Evolutionary conservation across 345 rosid genomes (phyloP), one percentile per base, ranked within the genome.

Genomic region (Linum lewisii): DNA sequence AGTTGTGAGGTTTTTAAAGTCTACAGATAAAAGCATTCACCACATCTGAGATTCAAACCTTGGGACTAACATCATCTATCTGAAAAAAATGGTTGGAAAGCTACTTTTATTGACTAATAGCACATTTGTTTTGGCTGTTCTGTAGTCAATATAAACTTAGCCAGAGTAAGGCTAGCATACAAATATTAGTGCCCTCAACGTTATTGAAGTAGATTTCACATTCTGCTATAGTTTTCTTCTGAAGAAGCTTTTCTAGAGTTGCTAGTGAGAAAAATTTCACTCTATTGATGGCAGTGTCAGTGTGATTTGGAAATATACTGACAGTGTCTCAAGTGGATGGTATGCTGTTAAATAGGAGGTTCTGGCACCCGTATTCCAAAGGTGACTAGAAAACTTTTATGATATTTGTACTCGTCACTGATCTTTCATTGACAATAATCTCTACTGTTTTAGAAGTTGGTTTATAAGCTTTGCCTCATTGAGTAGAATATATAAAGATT

Each of bases 1-100:
- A 68, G 74, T 64, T 66, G 53, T 23, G 32, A 58, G 24, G 53
- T 69, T 51, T 54, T 62, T 56, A 47, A 29, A 29, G 34, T 8
- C 34, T 29, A 29, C 7, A 8, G 34, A 29, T n/a, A n/a, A n/a
- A n/a, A n/a, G n/a, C n/a, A n/a, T n/a, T n/a, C n/a, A n/a, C n/a
- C n/a, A n/a, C n/a, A n/a, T 29, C 7, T 29, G 34, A 29, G 34
- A 29, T 29, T 29, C 34, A 29, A 29, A 29, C 34, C 34, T 29
- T 29, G 34, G 34, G 34, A 29, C 34, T 8, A 29, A 29, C 34
- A 29, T 29, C 5, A 29, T 8, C 34, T 29, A 29, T 29, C 34
- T 29, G 34, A 29, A 29, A 29, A n/a, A 29, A 29, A 29, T 29
- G 34, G 34, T 29, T 29, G 34, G 34, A 29, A 8, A 29, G 34